These are phyloP conservation scores for Papiliotrema laurentii DNA, from an alignment of 1,284 basidiomycete species.

Conservation along the genomic window DNA sequence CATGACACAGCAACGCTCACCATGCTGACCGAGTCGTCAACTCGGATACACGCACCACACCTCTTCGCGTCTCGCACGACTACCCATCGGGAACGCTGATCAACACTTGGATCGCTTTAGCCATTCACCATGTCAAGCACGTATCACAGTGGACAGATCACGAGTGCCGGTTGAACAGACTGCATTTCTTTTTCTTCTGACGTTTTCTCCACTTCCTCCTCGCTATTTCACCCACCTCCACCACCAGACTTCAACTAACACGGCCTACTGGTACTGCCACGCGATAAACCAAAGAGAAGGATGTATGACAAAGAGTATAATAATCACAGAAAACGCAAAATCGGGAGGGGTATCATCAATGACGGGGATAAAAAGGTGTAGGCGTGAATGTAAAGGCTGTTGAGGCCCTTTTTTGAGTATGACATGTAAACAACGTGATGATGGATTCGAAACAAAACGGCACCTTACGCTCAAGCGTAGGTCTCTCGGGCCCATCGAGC, in stretches of 20 bases:
- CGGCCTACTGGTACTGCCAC: slow-evolving; percentile 4
- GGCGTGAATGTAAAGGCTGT: slow-evolving; percentile 58
- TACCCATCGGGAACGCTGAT: too few relatives aligned
- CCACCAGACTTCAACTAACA: neutral
- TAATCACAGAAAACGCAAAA: too few relatives aligned
- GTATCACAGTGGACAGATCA: neutral
- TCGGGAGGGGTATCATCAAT: neutral
- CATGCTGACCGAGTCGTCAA: too few relatives aligned
- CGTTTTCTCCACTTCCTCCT: slow-evolving; percentile 13
- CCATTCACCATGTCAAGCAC: neutral
- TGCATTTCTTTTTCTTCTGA: slow-evolving; percentile 31
- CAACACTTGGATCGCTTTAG: neutral
- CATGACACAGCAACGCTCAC: too few relatives aligned
- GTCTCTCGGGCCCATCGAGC: slow-evolving; percentile 83
- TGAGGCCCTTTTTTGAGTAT: slow-evolving; percentile 59
- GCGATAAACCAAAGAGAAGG: neutral
- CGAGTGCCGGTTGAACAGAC: slow-evolving; percentile 48
- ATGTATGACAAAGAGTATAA: neutral
- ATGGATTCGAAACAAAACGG: slow-evolving; percentile 16
- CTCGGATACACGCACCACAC: too few relatives aligned
- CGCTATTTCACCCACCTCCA: neutral
- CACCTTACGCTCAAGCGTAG: slow-evolving; percentile 63
- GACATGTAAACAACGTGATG: slow-evolving; percentile 1
- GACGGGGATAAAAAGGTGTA: slow-evolving; percentile 10
- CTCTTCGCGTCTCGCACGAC: too few relatives aligned